These are phyloP conservation scores for Cryptococcus wingfieldii DNA, from an alignment of 1,284 basidiomycete genomes.

Conservation along the genomic window DNA sequence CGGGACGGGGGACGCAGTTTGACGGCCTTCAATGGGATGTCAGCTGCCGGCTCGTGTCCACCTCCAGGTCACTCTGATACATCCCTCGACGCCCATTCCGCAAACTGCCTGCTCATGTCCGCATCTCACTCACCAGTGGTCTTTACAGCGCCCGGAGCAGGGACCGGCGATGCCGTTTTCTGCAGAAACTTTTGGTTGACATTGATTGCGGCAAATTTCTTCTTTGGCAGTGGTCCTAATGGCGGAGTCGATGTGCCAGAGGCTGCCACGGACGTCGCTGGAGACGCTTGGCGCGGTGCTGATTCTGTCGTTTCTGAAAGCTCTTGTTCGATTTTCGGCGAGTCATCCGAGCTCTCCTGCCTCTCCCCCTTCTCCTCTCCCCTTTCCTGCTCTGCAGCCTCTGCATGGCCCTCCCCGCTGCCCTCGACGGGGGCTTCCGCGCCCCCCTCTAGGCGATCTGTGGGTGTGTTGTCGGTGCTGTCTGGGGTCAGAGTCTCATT, in stretches of 20 bases:
- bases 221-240: constrained; percentile 53
- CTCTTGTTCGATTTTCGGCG: too few species aligned
- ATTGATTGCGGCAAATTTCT: constrained; percentile 76
- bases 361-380: too few species aligned
- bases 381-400: too few species aligned
- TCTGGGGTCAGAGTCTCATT: background rate
- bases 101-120: background rate
- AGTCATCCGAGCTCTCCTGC: too few species aligned
- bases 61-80: too few species aligned
- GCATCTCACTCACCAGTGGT: constrained; percentile 17
- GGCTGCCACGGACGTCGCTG: background rate
- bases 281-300: too few species aligned
- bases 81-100: background rate
- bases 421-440: too few species aligned
- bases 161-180: constrained; percentile 57
- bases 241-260: constrained; percentile 40
- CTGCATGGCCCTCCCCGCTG: too few species aligned
- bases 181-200: constrained; percentile 92
- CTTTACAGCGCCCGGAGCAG: constrained; percentile 22
- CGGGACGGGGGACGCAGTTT: constrained; percentile 32
- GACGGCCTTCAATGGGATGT: too few species aligned
- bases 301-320: background rate
- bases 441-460: too few species aligned
- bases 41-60: too few species aligned
- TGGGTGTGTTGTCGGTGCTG: too few species aligned